These are phyloP conservation scores for Darksidea phi DNA, from an alignment of 495 filamentous ascomycete species.

Conservation along the genomic window DNA sequence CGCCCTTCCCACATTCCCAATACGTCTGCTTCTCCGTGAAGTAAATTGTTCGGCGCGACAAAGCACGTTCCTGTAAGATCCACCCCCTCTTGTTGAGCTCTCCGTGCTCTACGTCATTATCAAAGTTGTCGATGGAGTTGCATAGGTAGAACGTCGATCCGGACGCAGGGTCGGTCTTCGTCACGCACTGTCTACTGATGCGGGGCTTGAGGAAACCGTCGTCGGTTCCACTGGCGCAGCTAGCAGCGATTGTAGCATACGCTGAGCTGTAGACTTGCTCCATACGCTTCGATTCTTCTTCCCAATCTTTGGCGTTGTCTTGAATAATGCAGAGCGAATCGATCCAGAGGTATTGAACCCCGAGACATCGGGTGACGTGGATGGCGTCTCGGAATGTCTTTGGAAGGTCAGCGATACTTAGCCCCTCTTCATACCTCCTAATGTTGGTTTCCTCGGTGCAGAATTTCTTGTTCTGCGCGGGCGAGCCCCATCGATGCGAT, in stretches of 20 bases:
- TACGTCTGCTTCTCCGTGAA: constrained; percentile 46
- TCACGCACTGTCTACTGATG: neutral
- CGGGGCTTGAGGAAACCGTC: constrained; percentile 13
- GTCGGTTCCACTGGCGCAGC: constrained; percentile 1
- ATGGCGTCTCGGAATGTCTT: constrained; percentile 21
- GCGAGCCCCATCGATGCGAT: constrained; percentile 21
- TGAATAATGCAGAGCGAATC: too few species aligned
- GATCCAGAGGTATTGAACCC: constrained; percentile 9
- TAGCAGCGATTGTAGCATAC: constrained; percentile 12
- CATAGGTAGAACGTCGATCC: constrained; percentile 3
- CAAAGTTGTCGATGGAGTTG: constrained; percentile 14
- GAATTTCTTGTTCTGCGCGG: neutral
- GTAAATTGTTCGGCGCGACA: constrained; percentile 47
- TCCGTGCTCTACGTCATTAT: constrained; percentile 39
- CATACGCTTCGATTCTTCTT: constrained; percentile 10
- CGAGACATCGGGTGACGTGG: constrained; percentile 8
- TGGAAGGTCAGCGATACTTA: constrained; percentile 8
- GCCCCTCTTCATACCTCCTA: neutral
- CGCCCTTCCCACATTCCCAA: constrained; percentile 47
- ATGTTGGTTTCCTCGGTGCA: constrained; percentile 6
- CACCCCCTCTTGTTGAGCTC: constrained; percentile 44
- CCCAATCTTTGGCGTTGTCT: constrained; percentile 8
- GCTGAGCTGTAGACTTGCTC: constrained; percentile 15
- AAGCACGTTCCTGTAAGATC: constrained; percentile 47
- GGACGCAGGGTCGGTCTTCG: neutral